Conservation (phyloP, 2,329 filamentous ascomycete species). For the Pestalotiopsis sp. region DNA sequence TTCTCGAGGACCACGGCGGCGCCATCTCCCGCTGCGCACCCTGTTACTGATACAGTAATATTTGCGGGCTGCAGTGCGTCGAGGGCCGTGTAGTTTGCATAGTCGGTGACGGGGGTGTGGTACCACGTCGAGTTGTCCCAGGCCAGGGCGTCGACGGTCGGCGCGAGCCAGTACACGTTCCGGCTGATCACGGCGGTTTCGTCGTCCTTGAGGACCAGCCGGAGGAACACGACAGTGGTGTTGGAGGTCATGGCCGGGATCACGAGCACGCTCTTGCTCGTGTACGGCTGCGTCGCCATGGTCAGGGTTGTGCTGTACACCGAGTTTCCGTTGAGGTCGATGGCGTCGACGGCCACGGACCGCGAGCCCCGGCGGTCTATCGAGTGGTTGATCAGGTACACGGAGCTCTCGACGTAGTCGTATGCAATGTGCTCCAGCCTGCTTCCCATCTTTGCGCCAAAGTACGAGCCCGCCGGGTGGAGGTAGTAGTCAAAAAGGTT, state of each 20-base stretch:
- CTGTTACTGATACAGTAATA: constrained; percentile 10
- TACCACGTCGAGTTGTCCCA: constrained; percentile 63
- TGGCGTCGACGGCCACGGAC: constrained; percentile 49
- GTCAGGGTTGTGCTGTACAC: constrained; percentile 36
- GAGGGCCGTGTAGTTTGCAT: constrained; percentile 50
- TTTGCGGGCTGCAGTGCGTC: constrained; percentile 35
- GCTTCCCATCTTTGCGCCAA: constrained; percentile 55
- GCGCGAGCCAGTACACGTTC: constrained; percentile 63
- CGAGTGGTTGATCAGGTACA: constrained; percentile 60
- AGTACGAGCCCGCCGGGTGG: constrained; percentile 59
- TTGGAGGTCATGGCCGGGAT: constrained; percentile 35
- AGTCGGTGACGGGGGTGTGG: constrained; percentile 56
- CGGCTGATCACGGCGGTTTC: constrained; percentile 44
- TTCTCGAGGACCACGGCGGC: constrained; percentile 51
- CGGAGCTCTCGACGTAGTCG: constrained; percentile 47
- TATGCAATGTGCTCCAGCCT: constrained; percentile 57
- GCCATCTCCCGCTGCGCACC: constrained; percentile 14
- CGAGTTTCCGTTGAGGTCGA: constrained; percentile 48
- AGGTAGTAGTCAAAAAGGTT: constrained; percentile 67
- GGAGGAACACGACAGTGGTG: constrained; percentile 50
- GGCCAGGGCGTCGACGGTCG: constrained; percentile 48
- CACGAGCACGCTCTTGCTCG: constrained; percentile 37
- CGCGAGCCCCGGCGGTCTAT: constrained; percentile 41
- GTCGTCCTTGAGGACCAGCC: constrained; percentile 45
- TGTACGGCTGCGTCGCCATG: constrained; percentile 45